Base-by-base conservation (phyloP, 306 rosid genomes). In the Sindora glabra region DNA sequence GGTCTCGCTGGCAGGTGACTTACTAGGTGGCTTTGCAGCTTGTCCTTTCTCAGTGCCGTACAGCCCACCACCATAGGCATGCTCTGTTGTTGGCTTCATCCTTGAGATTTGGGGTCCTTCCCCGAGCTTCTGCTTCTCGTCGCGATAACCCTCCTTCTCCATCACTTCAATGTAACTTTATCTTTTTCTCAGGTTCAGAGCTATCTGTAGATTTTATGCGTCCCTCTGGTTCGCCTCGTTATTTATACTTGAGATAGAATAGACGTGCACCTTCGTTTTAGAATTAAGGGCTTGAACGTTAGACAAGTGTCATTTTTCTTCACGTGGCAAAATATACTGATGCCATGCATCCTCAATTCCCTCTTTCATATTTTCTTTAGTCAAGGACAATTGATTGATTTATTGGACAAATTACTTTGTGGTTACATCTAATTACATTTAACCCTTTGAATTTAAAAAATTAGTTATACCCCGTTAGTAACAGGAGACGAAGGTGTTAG, bases 61-160 rank as follows among this genome's bases (percentile, higher is more conserved):
- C 74, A 84, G 32, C 49, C 95, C 95, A 42, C 94, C 95, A 8
- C 94, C 95, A 22, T 84, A 84, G 1, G 94, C 94, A 50, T 62
- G 77, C 6, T 59, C 74, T 10, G 87, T 90, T 2, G 78, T 55
- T 0, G 90, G 71, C 62, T 82, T 64, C 95, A 80, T 86, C 36
- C 26, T 73, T 24, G 94, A 84, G 2, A 79, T 72, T 18, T 56
- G 78, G 18, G 86, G 73, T 39, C 59, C 77, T 54, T 85, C 81
- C 29, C 65, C 75, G 1, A 65, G 13, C 10, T 63, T 76, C 48
- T 76, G 25, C 66, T 67, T 51, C 40, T 62, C 74, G n/a, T n/a
- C n/a, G n/a, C n/a, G n/a, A n/a, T n/a, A n/a, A 0, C 32, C 10
- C 9, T 44, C 54, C 23, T 66, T 64, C 32, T 80, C 72, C 53